Base-by-base conservation (phyloP, 768 basidiomycete genomes). In the Collybia mongolica region DNA sequence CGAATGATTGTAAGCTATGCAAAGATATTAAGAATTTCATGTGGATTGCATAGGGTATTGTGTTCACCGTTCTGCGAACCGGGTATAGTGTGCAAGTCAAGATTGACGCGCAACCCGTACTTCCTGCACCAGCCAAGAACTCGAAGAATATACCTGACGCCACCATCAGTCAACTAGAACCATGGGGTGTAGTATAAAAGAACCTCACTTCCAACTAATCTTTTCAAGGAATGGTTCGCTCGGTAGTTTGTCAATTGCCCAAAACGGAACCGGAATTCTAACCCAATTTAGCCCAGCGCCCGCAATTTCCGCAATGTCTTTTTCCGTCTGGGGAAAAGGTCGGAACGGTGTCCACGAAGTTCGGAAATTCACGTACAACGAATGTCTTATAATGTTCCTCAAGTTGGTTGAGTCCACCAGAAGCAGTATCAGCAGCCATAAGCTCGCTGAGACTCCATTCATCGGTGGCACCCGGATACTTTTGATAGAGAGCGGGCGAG, bases 51-150 rank as follows among this genome's bases (percentile, higher is more conserved):
- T 4, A 44, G 36, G 1, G 15, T 44, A 44, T 32, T 35, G 35
- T 23, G 29, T n/a, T 48, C 9, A 18, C 86, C 89, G 63, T 88
- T 89, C 59, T 90, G 88, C 32, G 82, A 83, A 35, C 92, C 92
- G 19, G 92, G 90, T 17, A 84, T 72, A 6, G 88, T 78, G 62
- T 90, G 90, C 26, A 91, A 66, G 66, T 94, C 93, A 15, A 94
- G 69, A 59, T 81, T 81, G 47, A 94, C 81, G 24, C 93, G 77
- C 14, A 96, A 57, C 2, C 93, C 93, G 62, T 94, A 94, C 67
- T 96, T 96, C 46, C 91, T 74, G 12, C 84, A 84, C 93, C 93
- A 96, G 1, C 71, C 75, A 37, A 94, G 69, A 19, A 87, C 76
- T 29, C 84, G 83, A 18, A 91, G 69, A 65, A 92, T 82, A 68